Evolutionary conservation across 306 rosid genomes (phyloP).

Genomic region (Quercus cerris): DNA sequence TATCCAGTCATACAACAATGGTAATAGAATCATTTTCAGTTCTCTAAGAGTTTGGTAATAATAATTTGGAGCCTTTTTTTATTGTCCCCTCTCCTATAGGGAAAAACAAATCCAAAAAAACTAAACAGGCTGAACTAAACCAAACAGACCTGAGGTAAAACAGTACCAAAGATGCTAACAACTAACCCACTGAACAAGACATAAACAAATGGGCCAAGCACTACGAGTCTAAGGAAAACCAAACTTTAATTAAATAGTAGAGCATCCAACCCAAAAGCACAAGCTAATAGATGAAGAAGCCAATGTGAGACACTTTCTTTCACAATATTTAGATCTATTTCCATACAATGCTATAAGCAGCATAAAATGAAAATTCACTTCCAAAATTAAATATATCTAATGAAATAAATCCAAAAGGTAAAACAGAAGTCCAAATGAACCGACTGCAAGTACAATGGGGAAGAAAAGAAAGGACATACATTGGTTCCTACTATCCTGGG

Average conservation of each 20-base stretch:
- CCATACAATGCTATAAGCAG: background rate
- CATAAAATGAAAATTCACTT: background rate
- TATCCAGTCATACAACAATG: too few relatives aligned
- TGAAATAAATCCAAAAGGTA: background rate
- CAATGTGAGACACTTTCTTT: background rate
- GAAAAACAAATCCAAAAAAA: background rate
- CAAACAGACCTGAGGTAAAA: too few relatives aligned
- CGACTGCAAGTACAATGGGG: background rate
- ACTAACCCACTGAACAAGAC: background rate
- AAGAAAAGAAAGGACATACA: constrained; percentile 24
- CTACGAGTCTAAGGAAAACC: background rate
- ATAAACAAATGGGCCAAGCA: background rate
- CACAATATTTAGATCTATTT: background rate
- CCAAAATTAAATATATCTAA: background rate
- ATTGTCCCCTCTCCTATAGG: too few relatives aligned
- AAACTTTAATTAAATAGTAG: background rate
- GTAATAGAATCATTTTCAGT: too few relatives aligned
- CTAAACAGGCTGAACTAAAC: background rate
- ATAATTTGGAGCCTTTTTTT: too few relatives aligned
- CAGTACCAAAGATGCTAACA: too few relatives aligned
- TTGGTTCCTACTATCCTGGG: constrained; percentile 48
- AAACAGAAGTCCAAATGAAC: background rate
- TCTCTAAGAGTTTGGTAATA: too few relatives aligned
- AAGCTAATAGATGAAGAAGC: background rate
- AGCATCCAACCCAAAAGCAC: background rate